Evolutionary conservation across 257 asterid species (phyloP).

Genomic region (Solanum dulcamara): DNA sequence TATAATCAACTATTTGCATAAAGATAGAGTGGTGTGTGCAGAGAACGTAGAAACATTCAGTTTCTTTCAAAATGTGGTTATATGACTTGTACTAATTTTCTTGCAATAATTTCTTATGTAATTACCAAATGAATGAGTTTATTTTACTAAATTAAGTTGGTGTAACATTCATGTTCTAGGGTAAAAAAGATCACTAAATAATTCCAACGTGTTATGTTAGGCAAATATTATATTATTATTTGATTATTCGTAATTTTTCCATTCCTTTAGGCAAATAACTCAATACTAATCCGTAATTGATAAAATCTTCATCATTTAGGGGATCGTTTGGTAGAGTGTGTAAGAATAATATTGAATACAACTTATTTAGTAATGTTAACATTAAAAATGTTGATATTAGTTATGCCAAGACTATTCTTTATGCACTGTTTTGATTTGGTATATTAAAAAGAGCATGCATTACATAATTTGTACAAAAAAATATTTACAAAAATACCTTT

Average conservation of each 20-base stretch:
- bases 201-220: not conserved
- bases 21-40: not conserved
- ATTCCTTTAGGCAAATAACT: not conserved
- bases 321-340: too few relatives aligned
- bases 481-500: too few relatives aligned
- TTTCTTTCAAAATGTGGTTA: not conserved
- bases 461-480: too few relatives aligned
- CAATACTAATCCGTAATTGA: fast-evolving
- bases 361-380: too few relatives aligned
- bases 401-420: too few relatives aligned
- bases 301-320: not conserved
- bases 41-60: not conserved
- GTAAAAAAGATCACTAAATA: not conserved
- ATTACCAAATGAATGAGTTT: not conserved
- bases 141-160: not conserved
- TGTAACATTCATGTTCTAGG: not conserved
- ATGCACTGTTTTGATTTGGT: too few relatives aligned
- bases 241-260: not conserved
- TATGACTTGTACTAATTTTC: not conserved
- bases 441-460: too few relatives aligned
- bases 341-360: too few relatives aligned
- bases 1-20: not conserved
- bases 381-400: not conserved
- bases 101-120: not conserved
- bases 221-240: not conserved